These are phyloP conservation scores for Calonectria honghensis DNA, from an alignment of 2,329 filamentous ascomycete genomes.

Conservation along the genomic window DNA sequence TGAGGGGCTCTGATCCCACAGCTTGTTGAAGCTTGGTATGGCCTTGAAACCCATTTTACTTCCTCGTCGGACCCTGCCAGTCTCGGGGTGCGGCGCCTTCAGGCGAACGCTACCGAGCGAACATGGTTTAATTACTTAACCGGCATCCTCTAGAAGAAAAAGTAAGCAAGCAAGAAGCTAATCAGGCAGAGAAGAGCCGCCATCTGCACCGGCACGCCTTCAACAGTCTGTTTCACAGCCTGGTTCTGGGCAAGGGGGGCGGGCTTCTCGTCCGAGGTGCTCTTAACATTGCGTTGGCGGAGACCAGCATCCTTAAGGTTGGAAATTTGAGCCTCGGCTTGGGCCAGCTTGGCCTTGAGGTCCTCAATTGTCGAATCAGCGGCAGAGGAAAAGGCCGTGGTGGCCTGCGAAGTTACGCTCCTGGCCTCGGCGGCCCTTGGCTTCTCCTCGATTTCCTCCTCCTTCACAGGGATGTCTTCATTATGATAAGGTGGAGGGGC, in stretches of 20 bases:
- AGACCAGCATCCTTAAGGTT: slow-evolving; percentile 83
- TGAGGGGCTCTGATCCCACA: slow-evolving; percentile 26
- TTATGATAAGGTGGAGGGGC: slow-evolving; percentile 61
- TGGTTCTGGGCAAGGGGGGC: slow-evolving; percentile 70
- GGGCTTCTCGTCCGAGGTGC: slow-evolving; percentile 69
- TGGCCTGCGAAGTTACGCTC: slow-evolving; percentile 61
- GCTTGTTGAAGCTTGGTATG: slow-evolving; percentile 31
- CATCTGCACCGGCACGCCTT: slow-evolving; percentile 91
- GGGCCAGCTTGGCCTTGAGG: slow-evolving; percentile 82
- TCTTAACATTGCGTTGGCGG: slow-evolving; percentile 84
- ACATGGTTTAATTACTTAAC: slow-evolving; percentile 20
- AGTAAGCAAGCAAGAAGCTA: slow-evolving; percentile 95
- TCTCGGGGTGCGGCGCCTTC: slow-evolving; percentile 13
- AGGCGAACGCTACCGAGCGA: slow-evolving; percentile 13
- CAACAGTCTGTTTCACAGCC: slow-evolving; percentile 72
- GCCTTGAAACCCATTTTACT: slow-evolving; percentile 30
- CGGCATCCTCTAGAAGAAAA: slow-evolving; percentile 85
- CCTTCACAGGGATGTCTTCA: slow-evolving; percentile 58
- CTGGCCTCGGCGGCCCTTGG: slow-evolving; percentile 51
- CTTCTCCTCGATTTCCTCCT: slow-evolving; percentile 53
- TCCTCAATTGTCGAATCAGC: slow-evolving; percentile 72
- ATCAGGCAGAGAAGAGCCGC: slow-evolving; percentile 89
- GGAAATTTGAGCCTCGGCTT: slow-evolving; percentile 84
- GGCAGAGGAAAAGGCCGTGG: slow-evolving; percentile 69
- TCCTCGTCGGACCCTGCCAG: slow-evolving; percentile 23